These are phyloP conservation scores for Rasamsonia emersonii DNA, from an alignment of 2,329 filamentous ascomycete genomes.

Conservation along the genomic window DNA sequence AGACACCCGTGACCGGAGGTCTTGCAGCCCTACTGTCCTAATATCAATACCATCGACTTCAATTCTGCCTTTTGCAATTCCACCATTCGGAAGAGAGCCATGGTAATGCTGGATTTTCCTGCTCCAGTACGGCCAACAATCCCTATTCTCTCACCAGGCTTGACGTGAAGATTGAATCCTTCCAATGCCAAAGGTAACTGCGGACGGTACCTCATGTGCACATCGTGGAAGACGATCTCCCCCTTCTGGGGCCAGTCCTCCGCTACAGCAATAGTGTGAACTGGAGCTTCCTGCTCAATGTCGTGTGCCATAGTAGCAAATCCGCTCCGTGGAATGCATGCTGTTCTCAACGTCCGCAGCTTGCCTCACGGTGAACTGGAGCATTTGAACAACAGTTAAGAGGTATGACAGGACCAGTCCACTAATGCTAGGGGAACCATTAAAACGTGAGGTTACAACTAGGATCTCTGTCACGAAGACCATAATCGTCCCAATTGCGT, in stretches of 20 bases:
- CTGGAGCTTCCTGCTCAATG: conserved; percentile 43
- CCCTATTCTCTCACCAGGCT: conserved; percentile 9
- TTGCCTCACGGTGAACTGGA: conserved; percentile 91
- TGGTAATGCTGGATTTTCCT: conserved; percentile 14
- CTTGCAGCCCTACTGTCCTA: conserved; percentile 5
- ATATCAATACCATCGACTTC: conserved; percentile 10
- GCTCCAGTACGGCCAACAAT: conserved; percentile 14
- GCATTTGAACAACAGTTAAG: conserved; percentile 84
- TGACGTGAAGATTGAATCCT: conserved; percentile 7
- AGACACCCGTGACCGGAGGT: conserved; percentile 9
- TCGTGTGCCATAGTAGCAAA: conserved; percentile 72
- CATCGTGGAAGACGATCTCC: conserved; percentile 7
- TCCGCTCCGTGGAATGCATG: conserved; percentile 47
- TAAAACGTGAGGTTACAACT: conserved; percentile 57
- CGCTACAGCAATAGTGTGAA: conserved; percentile 17
- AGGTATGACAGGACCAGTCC: conserved; percentile 91
- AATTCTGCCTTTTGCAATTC: conserved; percentile 8
- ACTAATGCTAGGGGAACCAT: conserved; percentile 62
- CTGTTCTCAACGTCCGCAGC: conserved; percentile 92
- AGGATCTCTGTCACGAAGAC: conserved; percentile 85
- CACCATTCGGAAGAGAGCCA: conserved; percentile 12
- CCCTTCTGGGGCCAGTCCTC: conserved; percentile 21
- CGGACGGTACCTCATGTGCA: conserved; percentile 9
- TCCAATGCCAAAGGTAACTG: conserved; percentile 8
- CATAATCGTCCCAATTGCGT: conserved; percentile 71